A percentile compares a stretch with the other conserved stretches of the same genome.
Evolutionary conservation across 192 early-diverging fungal genomes (phyloP).

Genomic region (Backusella psychrophila): DNA sequence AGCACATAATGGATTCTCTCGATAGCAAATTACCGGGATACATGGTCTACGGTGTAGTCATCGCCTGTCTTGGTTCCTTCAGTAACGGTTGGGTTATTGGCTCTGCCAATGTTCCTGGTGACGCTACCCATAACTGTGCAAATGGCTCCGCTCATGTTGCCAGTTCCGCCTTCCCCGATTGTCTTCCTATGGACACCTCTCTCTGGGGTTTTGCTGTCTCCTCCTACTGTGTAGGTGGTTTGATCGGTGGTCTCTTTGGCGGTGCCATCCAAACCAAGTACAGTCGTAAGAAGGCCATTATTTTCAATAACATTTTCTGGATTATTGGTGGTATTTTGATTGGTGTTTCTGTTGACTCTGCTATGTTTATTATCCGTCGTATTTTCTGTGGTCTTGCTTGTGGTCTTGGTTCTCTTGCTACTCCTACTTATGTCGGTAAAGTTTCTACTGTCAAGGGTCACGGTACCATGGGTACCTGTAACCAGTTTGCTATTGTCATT

Average conservation of each 20-base stretch:
- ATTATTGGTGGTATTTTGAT: conserved; percentile 63
- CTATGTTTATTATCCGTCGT: conserved; percentile 69
- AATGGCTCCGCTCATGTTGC: not conserved
- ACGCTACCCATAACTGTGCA: not conserved
- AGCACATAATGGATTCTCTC: too few relatives aligned
- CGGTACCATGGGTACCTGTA: conserved; percentile 55
- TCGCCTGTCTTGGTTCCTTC: too few relatives aligned
- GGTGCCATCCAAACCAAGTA: conserved; percentile 35
- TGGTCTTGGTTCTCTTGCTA: conserved; percentile 57
- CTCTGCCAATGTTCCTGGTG: not conserved
- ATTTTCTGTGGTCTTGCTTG: conserved; percentile 69
- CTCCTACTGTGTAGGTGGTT: conserved; percentile 50
- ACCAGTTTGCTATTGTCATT: conserved; percentile 52
- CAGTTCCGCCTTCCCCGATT: not conserved
- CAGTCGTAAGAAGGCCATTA: conserved; percentile 35
- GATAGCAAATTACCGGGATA: not conserved
- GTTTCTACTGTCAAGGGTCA: conserved; percentile 53
- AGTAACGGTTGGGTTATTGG: too few relatives aligned
- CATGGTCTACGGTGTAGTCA: too few relatives aligned
- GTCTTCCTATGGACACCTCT: not conserved
- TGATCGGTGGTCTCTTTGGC: conserved; percentile 51
- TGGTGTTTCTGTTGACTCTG: conserved; percentile 53
- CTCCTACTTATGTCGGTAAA: conserved; percentile 48
- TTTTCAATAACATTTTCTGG: conserved; percentile 53
- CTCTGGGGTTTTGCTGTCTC: conserved; percentile 41